Percentiles rank a stretch among this genome's conserved stretches.
Evolutionary conservation across 169 alveolate genomes (phyloP).

Genomic region (Plasmodium billcollinsi): DNA sequence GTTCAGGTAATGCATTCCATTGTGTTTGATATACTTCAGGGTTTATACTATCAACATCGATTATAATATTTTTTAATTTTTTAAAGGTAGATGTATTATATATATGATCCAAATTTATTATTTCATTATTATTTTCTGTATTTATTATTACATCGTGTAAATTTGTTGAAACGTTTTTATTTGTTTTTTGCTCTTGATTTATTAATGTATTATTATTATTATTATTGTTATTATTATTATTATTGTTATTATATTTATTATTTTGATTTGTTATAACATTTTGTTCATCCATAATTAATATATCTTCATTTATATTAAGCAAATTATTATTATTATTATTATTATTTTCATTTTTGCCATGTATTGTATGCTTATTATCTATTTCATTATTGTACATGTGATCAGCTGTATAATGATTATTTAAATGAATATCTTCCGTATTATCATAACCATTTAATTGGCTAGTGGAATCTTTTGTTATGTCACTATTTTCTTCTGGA

Average conservation of each 20-base stretch:
- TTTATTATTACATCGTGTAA: background rate
- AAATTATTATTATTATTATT: conserved; percentile 8
- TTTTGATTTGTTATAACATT: background rate
- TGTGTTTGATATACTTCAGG: conserved; percentile 75
- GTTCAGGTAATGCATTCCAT: conserved; percentile 69
- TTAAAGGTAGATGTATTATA: conserved; percentile 20
- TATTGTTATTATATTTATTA: background rate
- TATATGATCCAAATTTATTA: background rate
- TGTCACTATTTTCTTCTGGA: conserved; percentile 53
- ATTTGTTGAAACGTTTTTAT: background rate
- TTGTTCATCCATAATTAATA: conserved; percentile 13
- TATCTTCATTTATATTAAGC: conserved; percentile 41
- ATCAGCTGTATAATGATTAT: conserved; percentile 1
- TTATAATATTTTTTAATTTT: conserved; percentile 64
- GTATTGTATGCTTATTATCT: no score
- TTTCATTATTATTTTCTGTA: no score
- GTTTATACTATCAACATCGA: conserved; percentile 58
- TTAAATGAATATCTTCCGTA: background rate
- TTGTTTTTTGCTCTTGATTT: background rate
- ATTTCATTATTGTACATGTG: no score
- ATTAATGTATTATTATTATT: background rate
- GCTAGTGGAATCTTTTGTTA: background rate
- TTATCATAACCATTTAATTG: background rate
- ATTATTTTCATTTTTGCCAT: conserved; percentile 5
- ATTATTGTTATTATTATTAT: background rate